phyloP scores from a whole-genome alignment of 768 basidiomycete species.

The Tephrocybe sp. region DNA sequence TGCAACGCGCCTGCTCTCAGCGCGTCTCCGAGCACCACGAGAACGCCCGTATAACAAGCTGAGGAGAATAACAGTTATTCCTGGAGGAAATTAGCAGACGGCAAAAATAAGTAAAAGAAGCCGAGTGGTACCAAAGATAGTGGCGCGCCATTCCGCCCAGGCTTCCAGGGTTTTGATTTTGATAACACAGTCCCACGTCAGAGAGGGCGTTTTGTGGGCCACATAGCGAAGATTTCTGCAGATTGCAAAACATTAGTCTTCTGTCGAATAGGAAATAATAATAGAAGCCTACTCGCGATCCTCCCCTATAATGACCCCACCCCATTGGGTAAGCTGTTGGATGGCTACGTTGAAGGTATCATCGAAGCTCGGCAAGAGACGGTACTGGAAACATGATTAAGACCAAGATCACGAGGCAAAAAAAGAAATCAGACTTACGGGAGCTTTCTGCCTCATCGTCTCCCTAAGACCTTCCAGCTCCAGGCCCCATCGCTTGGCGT shows the following conservation, averaged over 20 bases:
- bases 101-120: slow-evolving; percentile 18
- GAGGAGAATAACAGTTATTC: slow-evolving; percentile 2
- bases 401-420: no score
- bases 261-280: slow-evolving; percentile 7
- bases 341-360: slow-evolving; percentile 81
- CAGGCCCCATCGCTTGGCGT: slow-evolving; percentile 78
- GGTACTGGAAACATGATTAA: slow-evolving; percentile 46
- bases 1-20: slow-evolving; percentile 65
- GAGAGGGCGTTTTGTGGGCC: slow-evolving; percentile 67
- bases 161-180: slow-evolving; percentile 64
- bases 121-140: slow-evolving; percentile 54
- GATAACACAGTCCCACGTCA: slow-evolving; percentile 66
- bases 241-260: slow-evolving; percentile 13
- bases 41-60: slow-evolving; percentile 17
- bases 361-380: slow-evolving; percentile 58
- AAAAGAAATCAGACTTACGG: slow-evolving; percentile 38
- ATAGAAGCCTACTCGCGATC: slow-evolving; percentile 54
- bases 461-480: slow-evolving; percentile 59
- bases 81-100: slow-evolving; percentile 7
- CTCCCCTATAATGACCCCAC: slow-evolving; percentile 66
- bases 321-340: slow-evolving; percentile 73
- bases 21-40: slow-evolving; percentile 49
- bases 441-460: slow-evolving; percentile 54
- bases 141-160: slow-evolving; percentile 69
- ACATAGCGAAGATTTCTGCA: slow-evolving; percentile 71